A percentile compares a stretch with the other conserved stretches of the same genome.
These are phyloP conservation scores for Chlorella sp. DNA, from an alignment of 139 green algal species.

Conservation along the genomic window DNA sequence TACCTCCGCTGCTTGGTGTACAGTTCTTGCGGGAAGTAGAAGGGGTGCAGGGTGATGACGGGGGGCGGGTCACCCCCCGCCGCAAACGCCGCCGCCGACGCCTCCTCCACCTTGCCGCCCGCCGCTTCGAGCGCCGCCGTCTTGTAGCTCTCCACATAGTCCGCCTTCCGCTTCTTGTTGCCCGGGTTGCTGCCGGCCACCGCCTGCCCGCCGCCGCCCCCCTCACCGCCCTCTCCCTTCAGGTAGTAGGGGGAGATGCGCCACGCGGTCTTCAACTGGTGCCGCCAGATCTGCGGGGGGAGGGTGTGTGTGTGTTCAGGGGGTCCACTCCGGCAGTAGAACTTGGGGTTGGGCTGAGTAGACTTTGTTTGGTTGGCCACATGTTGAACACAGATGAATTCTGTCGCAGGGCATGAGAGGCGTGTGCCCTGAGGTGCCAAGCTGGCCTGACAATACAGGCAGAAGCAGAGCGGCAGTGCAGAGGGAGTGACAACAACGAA, in stretches of 20 bases:
- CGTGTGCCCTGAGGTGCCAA: too few species aligned
- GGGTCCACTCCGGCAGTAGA: too few species aligned
- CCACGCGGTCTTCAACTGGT: conserved; percentile 6
- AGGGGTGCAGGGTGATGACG: conserved; percentile 26
- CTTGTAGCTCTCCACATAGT: conserved; percentile 26
- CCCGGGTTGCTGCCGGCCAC: background rate
- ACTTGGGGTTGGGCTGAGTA: too few species aligned
- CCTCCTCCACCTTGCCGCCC: background rate
- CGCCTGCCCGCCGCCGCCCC: background rate
- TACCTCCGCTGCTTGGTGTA: conserved; percentile 29
- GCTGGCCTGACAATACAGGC: too few species aligned
- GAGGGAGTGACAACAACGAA: too few species aligned
- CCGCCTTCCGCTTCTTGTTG: conserved; percentile 21
- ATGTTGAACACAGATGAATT: too few species aligned
- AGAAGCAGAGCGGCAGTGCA: too few species aligned
- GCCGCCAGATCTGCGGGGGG: conserved; percentile 21
- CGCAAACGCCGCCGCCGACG: background rate
- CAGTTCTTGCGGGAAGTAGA: conserved; percentile 39
- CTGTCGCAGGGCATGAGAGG: too few species aligned
- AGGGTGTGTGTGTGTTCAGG: too few species aligned
- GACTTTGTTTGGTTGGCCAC: too few species aligned
- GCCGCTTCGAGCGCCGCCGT: background rate
- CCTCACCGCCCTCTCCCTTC: background rate
- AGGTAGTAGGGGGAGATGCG: conserved; percentile 18
- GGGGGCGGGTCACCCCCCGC: background rate